Percentiles rank a stretch among this genome's conserved stretches.
These are phyloP conservation scores for Pichia sp. DNA, from an alignment of 1,139 yeast species.

Conservation along the genomic window DNA sequence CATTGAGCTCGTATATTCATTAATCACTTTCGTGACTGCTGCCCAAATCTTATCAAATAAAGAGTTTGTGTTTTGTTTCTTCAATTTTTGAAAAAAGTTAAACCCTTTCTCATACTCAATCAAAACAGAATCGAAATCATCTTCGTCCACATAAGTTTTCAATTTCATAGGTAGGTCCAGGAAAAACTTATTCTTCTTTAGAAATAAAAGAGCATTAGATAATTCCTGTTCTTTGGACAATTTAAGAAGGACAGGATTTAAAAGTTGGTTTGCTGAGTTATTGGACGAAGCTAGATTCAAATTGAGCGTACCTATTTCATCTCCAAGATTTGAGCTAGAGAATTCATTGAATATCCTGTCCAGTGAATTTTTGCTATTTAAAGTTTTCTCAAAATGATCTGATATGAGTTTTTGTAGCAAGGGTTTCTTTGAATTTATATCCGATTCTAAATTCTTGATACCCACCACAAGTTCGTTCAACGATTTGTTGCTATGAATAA, in stretches of 20 bases:
- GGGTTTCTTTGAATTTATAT: constrained; percentile 57
- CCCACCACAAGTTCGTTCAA: constrained; percentile 54
- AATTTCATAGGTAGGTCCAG: constrained; percentile 68
- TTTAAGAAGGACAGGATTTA: constrained; percentile 70
- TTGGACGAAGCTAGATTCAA: constrained; percentile 27
- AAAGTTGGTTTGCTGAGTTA: constrained; percentile 54
- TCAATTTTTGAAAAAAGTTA: constrained; percentile 25
- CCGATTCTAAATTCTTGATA: constrained; percentile 50
- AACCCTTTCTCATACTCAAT: constrained; percentile 60
- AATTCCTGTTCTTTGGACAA: constrained; percentile 55
- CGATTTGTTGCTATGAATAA: constrained; percentile 64
- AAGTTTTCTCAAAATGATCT: constrained; percentile 66
- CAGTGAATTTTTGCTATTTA: constrained; percentile 62
- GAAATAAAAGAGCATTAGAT: constrained; percentile 51
- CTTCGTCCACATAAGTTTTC: constrained; percentile 42
- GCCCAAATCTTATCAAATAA: constrained; percentile 50
- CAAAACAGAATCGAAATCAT: constrained; percentile 65
- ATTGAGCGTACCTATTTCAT: constrained; percentile 18
- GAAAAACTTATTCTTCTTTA: constrained; percentile 54
- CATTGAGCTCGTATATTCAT: constrained; percentile 53
- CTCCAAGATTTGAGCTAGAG: constrained; percentile 25
- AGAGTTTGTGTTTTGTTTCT: constrained; percentile 16
- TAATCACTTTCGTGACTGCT: constrained; percentile 59
- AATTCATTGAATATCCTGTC: constrained; percentile 53
- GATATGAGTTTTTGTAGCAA: constrained; percentile 63